Evolutionary conservation across 179 eudicot genomes (phyloP).

Genomic region (Silene noctiflora): DNA sequence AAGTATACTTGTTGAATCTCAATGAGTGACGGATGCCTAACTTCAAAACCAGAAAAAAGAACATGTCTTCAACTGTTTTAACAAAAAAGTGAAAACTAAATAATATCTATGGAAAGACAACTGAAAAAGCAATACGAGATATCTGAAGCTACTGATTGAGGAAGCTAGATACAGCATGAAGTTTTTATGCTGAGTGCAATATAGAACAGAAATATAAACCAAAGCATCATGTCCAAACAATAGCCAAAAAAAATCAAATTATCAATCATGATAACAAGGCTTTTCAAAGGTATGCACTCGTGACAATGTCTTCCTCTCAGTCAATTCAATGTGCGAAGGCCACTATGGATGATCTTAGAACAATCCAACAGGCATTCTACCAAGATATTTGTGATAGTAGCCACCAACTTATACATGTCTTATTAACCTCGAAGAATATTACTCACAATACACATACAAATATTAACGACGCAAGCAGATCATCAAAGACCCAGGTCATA

Average conservation of each 20-base stretch:
- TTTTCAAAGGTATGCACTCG: too few relatives aligned
- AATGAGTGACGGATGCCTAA: neutral
- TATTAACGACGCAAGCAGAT: neutral
- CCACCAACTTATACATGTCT: neutral
- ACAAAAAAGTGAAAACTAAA: neutral
- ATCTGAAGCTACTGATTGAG: neutral
- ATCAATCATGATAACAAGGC: neutral
- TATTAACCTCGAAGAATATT: neutral
- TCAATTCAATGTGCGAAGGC: too few relatives aligned
- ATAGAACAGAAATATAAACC: neutral
- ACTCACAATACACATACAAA: neutral
- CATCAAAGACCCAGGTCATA: neutral
- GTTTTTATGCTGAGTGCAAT: neutral
- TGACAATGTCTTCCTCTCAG: too few relatives aligned
- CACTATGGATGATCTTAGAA: too few relatives aligned
- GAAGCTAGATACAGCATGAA: slow-evolving; percentile 1
- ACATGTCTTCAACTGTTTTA: neutral
- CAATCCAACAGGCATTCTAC: neutral
- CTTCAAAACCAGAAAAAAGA: neutral
- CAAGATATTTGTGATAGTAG: neutral
- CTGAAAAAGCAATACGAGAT: neutral
- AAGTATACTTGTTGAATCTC: neutral
- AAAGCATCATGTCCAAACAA: neutral
- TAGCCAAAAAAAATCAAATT: neutral
- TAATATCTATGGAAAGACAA: neutral